Base-by-base conservation (phyloP, 2,329 filamentous ascomycete genomes). In the Rachicladosporium sp. region DNA sequence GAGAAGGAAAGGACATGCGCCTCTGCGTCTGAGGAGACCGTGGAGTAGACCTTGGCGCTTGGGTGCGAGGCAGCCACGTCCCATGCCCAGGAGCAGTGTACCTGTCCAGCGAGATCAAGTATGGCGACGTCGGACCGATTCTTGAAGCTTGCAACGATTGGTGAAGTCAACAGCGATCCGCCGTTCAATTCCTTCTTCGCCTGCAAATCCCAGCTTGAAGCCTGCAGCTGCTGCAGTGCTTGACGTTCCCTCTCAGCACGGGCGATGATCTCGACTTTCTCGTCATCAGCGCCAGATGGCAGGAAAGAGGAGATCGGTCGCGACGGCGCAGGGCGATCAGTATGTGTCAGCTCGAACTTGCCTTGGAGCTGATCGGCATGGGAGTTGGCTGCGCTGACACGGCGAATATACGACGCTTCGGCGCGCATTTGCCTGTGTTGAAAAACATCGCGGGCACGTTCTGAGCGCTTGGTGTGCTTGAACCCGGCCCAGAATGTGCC, bases 31-130 rank as follows among this genome's bases (percentile, higher is more conserved):
- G 54, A 50, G 6, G 61, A 62, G 30, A 60, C 55, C 40, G 89
- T 85, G 0, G 89, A 95, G 65, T 88, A 93, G 39, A 95, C 76
- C 58, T 85, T 87, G 41, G 83, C 74, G 57, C 85, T 80, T 11
- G 84, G 85, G 60, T 88, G 91, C 58, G 89, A 81, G 36, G 83
- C 71, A 1, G 91, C 87, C 42, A 86, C 82, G 56, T 91, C 80
- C 91, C 91, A 98, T 15, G 84, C 89, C 91, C 91, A 98, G 61
- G 93, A 87, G 56, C 86, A 89, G 10, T 82, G 77, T 0, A 81
- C 72, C 56, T 89, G 80, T 33, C 88, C 88, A 36, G 84, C 87
- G 29, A 95, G 77, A 56, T 96, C 89, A 19, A 96, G 73, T 42
- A 95, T 80, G 29, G 82, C 70, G 3, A 78, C 66, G 15, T 78